Evolutionary conservation across 2,329 filamentous ascomycete genomes (phyloP).

Genomic region (Tolypocladium ophioglossoides): DNA sequence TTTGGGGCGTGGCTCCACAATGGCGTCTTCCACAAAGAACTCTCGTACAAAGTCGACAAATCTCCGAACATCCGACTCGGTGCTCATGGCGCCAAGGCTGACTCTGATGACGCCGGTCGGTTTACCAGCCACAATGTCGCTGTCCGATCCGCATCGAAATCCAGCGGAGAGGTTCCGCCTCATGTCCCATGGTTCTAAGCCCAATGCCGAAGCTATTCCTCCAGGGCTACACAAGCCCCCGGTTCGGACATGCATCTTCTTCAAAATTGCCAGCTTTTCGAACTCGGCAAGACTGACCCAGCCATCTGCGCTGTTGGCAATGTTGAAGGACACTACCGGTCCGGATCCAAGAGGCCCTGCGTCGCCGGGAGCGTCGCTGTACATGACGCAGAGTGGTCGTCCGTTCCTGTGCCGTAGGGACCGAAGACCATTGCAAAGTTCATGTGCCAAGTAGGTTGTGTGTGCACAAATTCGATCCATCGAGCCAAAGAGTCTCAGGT

Average conservation of each 20-base stretch:
- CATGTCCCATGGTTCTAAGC: slow-evolving; percentile 71
- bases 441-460: slow-evolving; percentile 51
- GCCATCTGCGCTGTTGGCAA: slow-evolving; percentile 54
- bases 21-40: slow-evolving; percentile 39
- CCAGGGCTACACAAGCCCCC: slow-evolving; percentile 90
- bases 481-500: slow-evolving; percentile 58
- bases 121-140: slow-evolving; percentile 73
- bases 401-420: slow-evolving; percentile 61
- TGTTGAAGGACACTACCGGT: slow-evolving; percentile 75
- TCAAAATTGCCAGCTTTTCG: slow-evolving; percentile 73
- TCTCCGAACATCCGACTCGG: slow-evolving; percentile 56
- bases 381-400: slow-evolving; percentile 53
- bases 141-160: slow-evolving; percentile 72
- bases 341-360: slow-evolving; percentile 40
- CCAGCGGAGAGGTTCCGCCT: slow-evolving; percentile 75
- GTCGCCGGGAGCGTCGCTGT: slow-evolving; percentile 28
- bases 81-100: slow-evolving; percentile 88
- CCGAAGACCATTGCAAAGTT: slow-evolving; percentile 47
- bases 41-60: slow-evolving; percentile 65
- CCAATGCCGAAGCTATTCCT: slow-evolving; percentile 64
- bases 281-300: slow-evolving; percentile 79
- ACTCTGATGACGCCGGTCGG: slow-evolving; percentile 79
- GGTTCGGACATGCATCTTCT: slow-evolving; percentile 73
- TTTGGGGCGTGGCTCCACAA: background rate
- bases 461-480: slow-evolving; percentile 63